A percentile compares a stretch with the other conserved stretches of the same genome.
Conservation (phyloP, 805 yeast species). For the Starmerella bombicola region DNA sequence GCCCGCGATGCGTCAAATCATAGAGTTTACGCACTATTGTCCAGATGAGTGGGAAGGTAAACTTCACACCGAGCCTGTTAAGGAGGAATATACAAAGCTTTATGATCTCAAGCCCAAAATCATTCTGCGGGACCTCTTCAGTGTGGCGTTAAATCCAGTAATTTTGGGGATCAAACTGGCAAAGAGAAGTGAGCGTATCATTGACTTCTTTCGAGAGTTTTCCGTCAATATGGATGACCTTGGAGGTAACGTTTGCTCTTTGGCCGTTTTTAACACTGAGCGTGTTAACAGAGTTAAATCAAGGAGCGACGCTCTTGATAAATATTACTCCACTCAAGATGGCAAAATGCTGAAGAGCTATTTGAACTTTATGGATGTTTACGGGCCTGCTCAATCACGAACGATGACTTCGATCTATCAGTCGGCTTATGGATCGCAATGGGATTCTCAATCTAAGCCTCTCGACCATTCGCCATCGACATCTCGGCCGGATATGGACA, state of each 20-base stretch:
- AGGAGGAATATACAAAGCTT: constrained; percentile 64
- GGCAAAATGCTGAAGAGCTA: constrained; percentile 89
- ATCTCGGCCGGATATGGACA: constrained; percentile 16
- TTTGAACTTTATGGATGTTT: constrained; percentile 74
- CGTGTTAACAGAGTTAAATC: constrained; percentile 34
- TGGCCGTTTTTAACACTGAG: constrained; percentile 82
- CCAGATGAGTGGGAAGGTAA: constrained; percentile 80
- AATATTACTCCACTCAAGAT: constrained; percentile 41
- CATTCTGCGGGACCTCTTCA: constrained; percentile 63
- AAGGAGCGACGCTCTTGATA: constrained; percentile 27
- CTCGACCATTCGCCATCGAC: background rate
- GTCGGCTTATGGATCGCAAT: background rate
- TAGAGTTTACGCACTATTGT: constrained; percentile 79
- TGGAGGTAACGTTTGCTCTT: constrained; percentile 77
- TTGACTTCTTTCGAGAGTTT: constrained; percentile 83
- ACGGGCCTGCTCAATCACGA: constrained; percentile 33
- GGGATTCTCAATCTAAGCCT: background rate
- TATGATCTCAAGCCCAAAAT: constrained; percentile 64
- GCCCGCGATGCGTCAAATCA: constrained; percentile 62
- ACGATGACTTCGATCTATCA: constrained; percentile 4
- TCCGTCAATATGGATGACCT: constrained; percentile 87
- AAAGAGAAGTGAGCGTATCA: constrained; percentile 53
- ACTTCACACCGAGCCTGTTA: constrained; percentile 74
- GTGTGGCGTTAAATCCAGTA: constrained; percentile 76
- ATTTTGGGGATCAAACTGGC: constrained; percentile 80